Evolutionary conservation across 371 early-diverging fungal species (phyloP), one percentile per base, ranked within the genome.

Genomic region (Amoeboradix gromovi): DNA sequence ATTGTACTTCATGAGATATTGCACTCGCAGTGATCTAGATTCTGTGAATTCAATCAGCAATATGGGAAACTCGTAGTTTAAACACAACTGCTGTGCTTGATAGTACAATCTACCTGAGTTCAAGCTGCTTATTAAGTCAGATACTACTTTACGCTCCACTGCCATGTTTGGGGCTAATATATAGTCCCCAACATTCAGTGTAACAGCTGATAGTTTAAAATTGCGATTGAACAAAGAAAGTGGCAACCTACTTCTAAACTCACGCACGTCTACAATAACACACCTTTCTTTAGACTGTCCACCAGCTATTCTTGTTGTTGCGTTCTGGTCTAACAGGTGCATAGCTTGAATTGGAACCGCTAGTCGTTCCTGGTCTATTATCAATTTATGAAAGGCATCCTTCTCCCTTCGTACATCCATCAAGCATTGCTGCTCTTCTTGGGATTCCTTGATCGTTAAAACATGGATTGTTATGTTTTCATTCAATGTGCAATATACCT

Each of bases 151-250:
- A 69, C 98, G 80, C 75, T 98, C 98, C 0, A 98, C 87, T 69
- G 89, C 91, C 66, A 91, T 84, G 1, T 80, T 78, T 29, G 90
- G 88, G 31, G 86, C 85, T 31, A 98, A 74, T 17, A 97, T 80
- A 75, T 96, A 98, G 76, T 98, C 98, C 30, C 98, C 98, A 0
- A 96, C 85, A 73, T 85, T 83, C 17, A 98, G 77, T 0, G 94
- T 94, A 71, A 84, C 84, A 0, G 96, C 89, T 17, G 81, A 74
- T 1, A 97, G 75, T 22, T 80, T 75, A 72, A 93, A 79, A 1
- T 88, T 85, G 32, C 83, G 81, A 30, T 84, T 82, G 72, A 92
- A 90, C 0, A 98, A 77, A 29, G 89, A 82, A 12, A 87, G 84
- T 0, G 98, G 98, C 29, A 98, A 74, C 1, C 90, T 82, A 29